Base-by-base conservation (phyloP, 2,329 filamentous ascomycete genomes). In the Verticillium albo-atrum region DNA sequence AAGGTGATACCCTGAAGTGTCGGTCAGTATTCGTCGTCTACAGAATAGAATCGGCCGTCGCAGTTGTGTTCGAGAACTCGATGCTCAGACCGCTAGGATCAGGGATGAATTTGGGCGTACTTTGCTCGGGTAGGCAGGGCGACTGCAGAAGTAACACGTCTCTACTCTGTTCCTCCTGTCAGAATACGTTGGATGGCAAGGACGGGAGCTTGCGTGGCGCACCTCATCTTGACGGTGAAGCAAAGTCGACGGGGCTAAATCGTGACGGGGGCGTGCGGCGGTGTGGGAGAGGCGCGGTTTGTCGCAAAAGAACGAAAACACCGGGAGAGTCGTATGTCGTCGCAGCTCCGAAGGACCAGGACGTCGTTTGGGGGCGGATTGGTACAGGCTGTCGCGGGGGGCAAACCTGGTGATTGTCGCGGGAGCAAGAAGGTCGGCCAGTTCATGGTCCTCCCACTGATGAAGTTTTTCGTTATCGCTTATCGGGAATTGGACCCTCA, bases 111-210 rank as follows among this genome's bases (percentile, higher is more conserved):
- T 85, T 23, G 42, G 6, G n/a, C 42, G 42, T 47, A 47, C 42
- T 25, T 47, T 86, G 73, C 77, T 79, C 52, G 80, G 80, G 68
- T 81, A 83, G 58, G 79, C 75, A 66, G 80, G 79, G 65, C 79
- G 74, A 67, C 74, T 74, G 71, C 77, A 79, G 61, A 78, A 79
- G 65, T 74, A 78, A 67, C 77, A 79, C 52, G 74, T 74, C 64
- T 79, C 76, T 68, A 79, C 77, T 70, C 75, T 77, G 23, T 35
- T 47, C n/a, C 5, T 23, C 6, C 10, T 20, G 20, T 42, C 12
- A 47, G n/a, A 15, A 52, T 6, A 30, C 7, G 20, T 27, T n/a
- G 17, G 32, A 14, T 4, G 2, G 7, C 5, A 53, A 12, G 17
- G 10, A 10, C 10, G n/a, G 42, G 20, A 47, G 42, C 42, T 5